Base-by-base conservation (phyloP, 345 rosid species). In the Cardamine occulta region DNA sequence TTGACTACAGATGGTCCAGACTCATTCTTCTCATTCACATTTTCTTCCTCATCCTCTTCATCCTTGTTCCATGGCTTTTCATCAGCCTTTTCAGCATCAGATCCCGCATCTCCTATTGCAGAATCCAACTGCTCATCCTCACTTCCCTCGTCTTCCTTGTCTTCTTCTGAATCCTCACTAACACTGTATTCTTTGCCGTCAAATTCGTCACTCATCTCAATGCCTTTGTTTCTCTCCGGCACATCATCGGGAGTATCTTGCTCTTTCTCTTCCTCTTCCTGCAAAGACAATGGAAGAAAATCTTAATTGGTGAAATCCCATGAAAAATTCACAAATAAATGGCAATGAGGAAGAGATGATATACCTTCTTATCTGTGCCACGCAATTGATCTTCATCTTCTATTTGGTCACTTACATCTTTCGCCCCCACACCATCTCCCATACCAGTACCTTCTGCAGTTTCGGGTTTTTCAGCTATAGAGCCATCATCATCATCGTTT, bases 401-500 rank as follows among this genome's bases (percentile, higher is more conserved):
- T 79, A 95, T 88, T 81, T 94, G 90, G 77, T 90, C 91, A 64
- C 99, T 90, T 74, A 90, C 93, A 88, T 94, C 97, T 13, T 85
- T 89, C 59, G 70, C 80, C 42, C 97, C 97, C 8, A 60, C 84
- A 58, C 97, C 99, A 80, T 90, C 97, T 17, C 99, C 97, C 96
- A 95, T 84, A 54, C 97, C 99, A 13, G 91, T 92, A 69, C 99
- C 97, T 73, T 77, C 87, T 54, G 87, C 93, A 75, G 76, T 82
- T 82, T 85, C 80, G 40, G 92, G 63, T 75, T 49, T 73, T 60
- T 76, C 88, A 72, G 49, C 65, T 57, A 56, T 67, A 56, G 82
- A 51, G 68, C 78, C 97, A 80, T 89, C 95, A 17, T 79, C 91
- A 79, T 80, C 84, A 28, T 86, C 93, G 74, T 84, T 84, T 6